Conservation (phyloP, 116 monocot genomes). For the Cymodocea nodosa region DNA sequence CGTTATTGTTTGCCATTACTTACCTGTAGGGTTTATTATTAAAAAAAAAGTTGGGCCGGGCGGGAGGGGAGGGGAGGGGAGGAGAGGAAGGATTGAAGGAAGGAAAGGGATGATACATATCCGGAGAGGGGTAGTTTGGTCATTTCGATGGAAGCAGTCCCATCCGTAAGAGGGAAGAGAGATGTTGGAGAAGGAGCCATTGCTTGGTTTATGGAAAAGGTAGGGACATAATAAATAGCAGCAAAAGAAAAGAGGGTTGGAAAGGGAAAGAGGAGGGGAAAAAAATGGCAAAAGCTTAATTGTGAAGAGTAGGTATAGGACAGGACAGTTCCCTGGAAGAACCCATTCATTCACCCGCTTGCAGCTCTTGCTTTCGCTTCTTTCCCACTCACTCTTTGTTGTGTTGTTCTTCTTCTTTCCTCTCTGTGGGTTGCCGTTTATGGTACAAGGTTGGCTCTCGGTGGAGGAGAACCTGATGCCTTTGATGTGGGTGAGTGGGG, state of each 20-base stretch:
- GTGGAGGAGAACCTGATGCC: constrained; percentile 36
- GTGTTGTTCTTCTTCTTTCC: constrained; percentile 3
- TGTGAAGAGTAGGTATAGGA: constrained; percentile 23
- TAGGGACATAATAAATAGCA: background rate
- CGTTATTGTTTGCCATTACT: no score
- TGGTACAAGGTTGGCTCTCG: background rate
- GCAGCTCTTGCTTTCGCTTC: background rate
- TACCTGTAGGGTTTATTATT: no score
- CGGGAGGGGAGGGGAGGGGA: no score
- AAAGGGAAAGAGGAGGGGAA: background rate
- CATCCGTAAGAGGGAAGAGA: background rate
- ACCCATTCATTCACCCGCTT: constrained; percentile 4
- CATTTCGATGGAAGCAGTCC: background rate
- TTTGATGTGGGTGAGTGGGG: constrained; percentile 14
- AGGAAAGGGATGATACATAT: background rate
- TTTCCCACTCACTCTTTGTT: constrained; percentile 7
- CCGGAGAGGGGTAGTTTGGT: background rate
- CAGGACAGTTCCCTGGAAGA: constrained; percentile 43
- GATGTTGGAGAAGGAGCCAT: background rate
- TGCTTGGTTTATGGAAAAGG: background rate
- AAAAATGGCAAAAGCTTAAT: background rate
- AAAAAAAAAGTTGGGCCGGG: no score
- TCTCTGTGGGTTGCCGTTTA: constrained; percentile 34
- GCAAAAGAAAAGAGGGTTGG: background rate
- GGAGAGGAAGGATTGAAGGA: no score